Evolutionary conservation across 495 filamentous ascomycete genomes (phyloP).

Genomic region (Cercophora newfieldiana): DNA sequence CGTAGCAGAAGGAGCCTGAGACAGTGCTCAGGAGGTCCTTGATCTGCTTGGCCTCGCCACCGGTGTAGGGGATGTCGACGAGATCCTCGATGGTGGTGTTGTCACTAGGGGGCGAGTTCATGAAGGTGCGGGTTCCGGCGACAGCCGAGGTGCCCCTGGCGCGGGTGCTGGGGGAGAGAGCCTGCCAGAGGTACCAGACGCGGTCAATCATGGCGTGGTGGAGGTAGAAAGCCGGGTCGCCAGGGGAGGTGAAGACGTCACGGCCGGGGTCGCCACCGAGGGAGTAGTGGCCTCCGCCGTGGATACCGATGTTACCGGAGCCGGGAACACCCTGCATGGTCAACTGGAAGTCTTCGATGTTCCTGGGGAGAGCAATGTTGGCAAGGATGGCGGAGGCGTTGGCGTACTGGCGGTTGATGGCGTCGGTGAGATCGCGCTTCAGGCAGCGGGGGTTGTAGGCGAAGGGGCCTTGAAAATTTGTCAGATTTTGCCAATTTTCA

Average conservation of each 20-base stretch:
- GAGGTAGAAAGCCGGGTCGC: constrained; percentile 66
- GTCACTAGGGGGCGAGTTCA: constrained; percentile 25
- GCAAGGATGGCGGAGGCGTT: constrained; percentile 16
- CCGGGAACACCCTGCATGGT: constrained; percentile 51
- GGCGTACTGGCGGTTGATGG: constrained; percentile 17
- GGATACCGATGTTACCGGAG: constrained; percentile 55
- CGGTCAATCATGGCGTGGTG: constrained; percentile 69
- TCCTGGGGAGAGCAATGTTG: constrained; percentile 30
- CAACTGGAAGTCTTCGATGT: constrained; percentile 53
- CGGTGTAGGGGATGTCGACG: constrained; percentile 30
- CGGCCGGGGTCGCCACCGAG: constrained; percentile 59
- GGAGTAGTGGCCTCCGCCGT: constrained; percentile 62
- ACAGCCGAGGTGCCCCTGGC: constrained; percentile 10
- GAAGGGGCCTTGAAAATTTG: constrained; percentile 17
- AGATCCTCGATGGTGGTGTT: constrained; percentile 25
- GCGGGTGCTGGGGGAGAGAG: constrained; percentile 33
- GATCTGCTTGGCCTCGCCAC: constrained; percentile 23
- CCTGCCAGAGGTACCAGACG: constrained; percentile 69
- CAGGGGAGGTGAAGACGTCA: constrained; percentile 60
- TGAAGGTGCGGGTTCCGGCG: constrained; percentile 29
- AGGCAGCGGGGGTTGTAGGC: constrained; percentile 63
- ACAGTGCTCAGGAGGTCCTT: constrained; percentile 20
- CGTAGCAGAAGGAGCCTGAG: constrained; percentile 35
- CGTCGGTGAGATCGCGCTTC: constrained; percentile 50
- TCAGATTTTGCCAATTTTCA: background rate